Evolutionary conservation across 2,329 filamentous ascomycete genomes (phyloP).

Genomic region (Diplocarpon mali): DNA sequence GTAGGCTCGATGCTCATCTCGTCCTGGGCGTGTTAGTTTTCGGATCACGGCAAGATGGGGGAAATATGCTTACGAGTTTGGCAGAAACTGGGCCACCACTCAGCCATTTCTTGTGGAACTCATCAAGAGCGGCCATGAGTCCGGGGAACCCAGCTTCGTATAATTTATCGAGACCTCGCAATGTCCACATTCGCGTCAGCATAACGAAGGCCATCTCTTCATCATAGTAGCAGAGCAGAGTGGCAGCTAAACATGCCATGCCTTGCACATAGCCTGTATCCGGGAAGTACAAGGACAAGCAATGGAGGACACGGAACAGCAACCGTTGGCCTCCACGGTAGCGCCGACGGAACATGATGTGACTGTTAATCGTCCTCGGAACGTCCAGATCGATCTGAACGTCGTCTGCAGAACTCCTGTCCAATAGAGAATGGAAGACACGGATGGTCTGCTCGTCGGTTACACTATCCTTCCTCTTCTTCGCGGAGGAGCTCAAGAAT

Average conservation of each 20-base stretch:
- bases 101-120: conserved; percentile 81
- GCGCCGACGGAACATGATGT: conserved; percentile 91
- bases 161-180: conserved; percentile 73
- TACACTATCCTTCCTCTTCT: conserved; percentile 46
- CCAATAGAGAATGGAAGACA: conserved; percentile 62
- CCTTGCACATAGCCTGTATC: conserved; percentile 94
- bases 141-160: conserved; percentile 79
- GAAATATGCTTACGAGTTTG: conserved; percentile 58
- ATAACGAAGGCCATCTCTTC: conserved; percentile 93
- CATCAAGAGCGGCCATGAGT: conserved; percentile 72
- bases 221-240: conserved; percentile 90
- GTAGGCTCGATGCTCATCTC: conserved; percentile 75
- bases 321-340: conserved; percentile 89
- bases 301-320: conserved; percentile 85
- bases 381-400: conserved; percentile 97
- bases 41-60: neutral
- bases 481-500: conserved; percentile 72
- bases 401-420: conserved; percentile 72
- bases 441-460: conserved; percentile 62
- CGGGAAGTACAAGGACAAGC: conserved; percentile 81
- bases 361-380: conserved; percentile 82
- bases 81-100: conserved; percentile 63
- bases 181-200: conserved; percentile 87
- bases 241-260: conserved; percentile 90
- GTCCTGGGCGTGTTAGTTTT: conserved; percentile 36